These are phyloP conservation scores for Leptoxyphium fumago DNA, from an alignment of 2,329 filamentous ascomycete species.

Conservation along the genomic window DNA sequence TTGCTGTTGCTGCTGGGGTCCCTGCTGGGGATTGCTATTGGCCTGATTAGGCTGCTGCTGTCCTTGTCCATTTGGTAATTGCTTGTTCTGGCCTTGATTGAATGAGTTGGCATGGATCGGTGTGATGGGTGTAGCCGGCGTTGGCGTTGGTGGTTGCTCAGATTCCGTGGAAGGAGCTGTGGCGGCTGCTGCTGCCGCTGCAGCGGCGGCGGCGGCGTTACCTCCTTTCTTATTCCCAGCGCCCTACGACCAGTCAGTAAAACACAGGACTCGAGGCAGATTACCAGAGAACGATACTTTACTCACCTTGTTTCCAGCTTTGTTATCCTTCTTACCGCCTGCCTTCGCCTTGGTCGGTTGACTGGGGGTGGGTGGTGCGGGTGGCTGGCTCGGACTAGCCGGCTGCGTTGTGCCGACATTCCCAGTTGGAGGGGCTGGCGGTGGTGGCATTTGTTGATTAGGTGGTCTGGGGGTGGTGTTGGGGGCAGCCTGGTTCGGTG, in stretches of 20 bases:
- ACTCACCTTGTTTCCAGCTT: constrained; percentile 50
- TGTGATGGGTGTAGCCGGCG: constrained; percentile 34
- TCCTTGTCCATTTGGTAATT: constrained; percentile 19
- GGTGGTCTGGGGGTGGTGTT: constrained; percentile 35
- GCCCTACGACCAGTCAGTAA: constrained; percentile 2
- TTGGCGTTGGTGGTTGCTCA: constrained; percentile 33
- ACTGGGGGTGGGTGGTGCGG: constrained; percentile 60
- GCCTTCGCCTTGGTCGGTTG: constrained; percentile 58
- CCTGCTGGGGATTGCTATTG: constrained; percentile 7
- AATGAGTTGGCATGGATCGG: constrained; percentile 28
- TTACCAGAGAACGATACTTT: constrained; percentile 7
- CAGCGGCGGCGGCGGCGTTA: constrained; percentile 21
- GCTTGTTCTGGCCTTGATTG: constrained; percentile 20
- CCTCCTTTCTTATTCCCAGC: constrained; percentile 24
- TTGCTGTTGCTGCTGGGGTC: constrained; percentile 1
- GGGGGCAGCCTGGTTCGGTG: constrained; percentile 33
- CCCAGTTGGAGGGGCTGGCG: constrained; percentile 30
- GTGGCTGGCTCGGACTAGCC: constrained; percentile 31
- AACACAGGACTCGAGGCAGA: background rate
- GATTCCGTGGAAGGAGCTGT: constrained; percentile 26
- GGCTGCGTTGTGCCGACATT: constrained; percentile 27
- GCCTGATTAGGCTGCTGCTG: constrained; percentile 16
- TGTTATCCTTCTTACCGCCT: constrained; percentile 57
- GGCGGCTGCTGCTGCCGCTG: constrained; percentile 21
- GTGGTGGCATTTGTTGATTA: constrained; percentile 40